Conservation (phyloP, 2,329 filamentous ascomycete genomes). For the Coniella vitis region DNA sequence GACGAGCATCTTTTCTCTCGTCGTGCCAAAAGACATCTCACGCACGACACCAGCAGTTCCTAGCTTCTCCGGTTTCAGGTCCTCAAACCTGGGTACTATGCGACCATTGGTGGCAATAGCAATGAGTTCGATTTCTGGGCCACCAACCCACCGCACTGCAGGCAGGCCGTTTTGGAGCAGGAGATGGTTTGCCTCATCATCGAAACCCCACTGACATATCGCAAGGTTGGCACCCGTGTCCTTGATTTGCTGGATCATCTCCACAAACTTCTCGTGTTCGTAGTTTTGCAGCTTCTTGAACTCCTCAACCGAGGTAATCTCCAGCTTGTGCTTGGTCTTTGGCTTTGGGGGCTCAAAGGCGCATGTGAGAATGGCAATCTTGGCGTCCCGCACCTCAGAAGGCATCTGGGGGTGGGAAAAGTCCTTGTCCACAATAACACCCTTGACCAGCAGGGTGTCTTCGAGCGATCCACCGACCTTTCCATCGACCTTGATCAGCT, state of each 20-base stretch:
- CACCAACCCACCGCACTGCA: slow-evolving; percentile 95
- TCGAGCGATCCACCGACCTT: slow-evolving; percentile 94
- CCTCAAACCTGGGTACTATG: slow-evolving; percentile 95
- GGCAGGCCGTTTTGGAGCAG: slow-evolving; percentile 93
- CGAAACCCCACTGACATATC: slow-evolving; percentile 99
- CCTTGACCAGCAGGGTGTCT: slow-evolving; percentile 90
- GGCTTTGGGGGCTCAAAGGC: slow-evolving; percentile 98
- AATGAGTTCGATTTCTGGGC: slow-evolving; percentile 96
- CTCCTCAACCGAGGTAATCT: slow-evolving; percentile 94
- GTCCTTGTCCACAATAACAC: slow-evolving; percentile 98
- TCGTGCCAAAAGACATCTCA: slow-evolving; percentile 95
- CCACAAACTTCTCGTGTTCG: slow-evolving; percentile 90
- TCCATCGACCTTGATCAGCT: slow-evolving; percentile 98
- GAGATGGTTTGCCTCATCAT: slow-evolving; percentile 97
- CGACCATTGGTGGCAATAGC: slow-evolving; percentile 97
- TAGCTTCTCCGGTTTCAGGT: slow-evolving; percentile 84
- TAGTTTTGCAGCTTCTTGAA: slow-evolving; percentile 97
- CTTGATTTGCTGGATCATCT: slow-evolving; percentile 99
- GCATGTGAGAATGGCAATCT: slow-evolving; percentile 95
- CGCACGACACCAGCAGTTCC: slow-evolving; percentile 83
- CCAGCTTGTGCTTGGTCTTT: slow-evolving; percentile 99
- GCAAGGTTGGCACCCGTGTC: slow-evolving; percentile 93
- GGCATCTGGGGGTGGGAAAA: slow-evolving; percentile 99
- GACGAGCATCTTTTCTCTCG: slow-evolving; percentile 97
- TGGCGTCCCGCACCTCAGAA: slow-evolving; percentile 87